Evolutionary conservation across 129 eudicot genomes (phyloP), one percentile per base, ranked within the genome.

Genomic region (Erigeron canadensis): DNA sequence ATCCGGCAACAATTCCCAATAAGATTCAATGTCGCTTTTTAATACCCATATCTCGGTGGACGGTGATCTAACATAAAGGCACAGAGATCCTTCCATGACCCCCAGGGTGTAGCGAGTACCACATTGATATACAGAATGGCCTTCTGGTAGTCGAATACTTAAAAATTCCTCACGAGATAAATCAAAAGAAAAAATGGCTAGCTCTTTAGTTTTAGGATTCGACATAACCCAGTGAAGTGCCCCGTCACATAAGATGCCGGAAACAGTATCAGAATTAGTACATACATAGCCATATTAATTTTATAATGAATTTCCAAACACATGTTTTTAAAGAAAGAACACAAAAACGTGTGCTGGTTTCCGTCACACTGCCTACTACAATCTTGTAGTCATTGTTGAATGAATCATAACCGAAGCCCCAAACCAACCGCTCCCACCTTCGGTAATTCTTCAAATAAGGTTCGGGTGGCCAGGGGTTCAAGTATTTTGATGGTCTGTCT

Each of bases 331-430:
- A 63, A 15, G 50, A 11, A n/a, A 40, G 16, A 19, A 40, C 68
- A 1, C 40, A 34, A 63, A 63, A 63, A 63, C 50, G 15, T 1
- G 21, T 63, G n/a, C n/a, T n/a, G n/a, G n/a, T 0, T 21, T 8
- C 45, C 5, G 21, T 38, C 5, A 0, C 2, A 42, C n/a, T n/a
- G 5, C 69, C 69, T 63, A 40, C 23, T 42, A 63, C n/a, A 39
- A 63, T 50, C 50, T 63, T 63, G 69, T 37, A 63, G 17, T 63
- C 51, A 17, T 63, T n/a, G n/a, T n/a, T n/a, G n/a, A n/a, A n/a
- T n/a, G n/a, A n/a, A n/a, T n/a, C n/a, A n/a, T n/a, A n/a, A 13
- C 69, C 69, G 41, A 63, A n/a, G n/a, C n/a, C n/a, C n/a, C n/a
- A n/a, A n/a, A n/a, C n/a, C n/a, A n/a, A n/a, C n/a, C n/a, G n/a